Conservation (phyloP, 1,284 basidiomycete species). For the Rhodotorula sp. region DNA sequence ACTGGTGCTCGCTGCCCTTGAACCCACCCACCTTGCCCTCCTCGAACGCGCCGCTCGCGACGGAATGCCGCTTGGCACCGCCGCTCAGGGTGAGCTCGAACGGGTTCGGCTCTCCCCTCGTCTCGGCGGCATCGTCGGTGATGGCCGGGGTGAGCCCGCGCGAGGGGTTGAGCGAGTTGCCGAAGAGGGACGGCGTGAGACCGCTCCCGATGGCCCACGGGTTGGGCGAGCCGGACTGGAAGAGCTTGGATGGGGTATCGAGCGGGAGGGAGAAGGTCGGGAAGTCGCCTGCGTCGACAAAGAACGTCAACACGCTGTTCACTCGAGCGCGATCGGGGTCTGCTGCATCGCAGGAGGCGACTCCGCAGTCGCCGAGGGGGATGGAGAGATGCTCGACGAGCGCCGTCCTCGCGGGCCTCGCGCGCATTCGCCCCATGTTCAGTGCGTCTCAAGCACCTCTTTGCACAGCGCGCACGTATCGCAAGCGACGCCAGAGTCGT, state of each 20-base stretch:
- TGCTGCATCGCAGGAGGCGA: background rate
- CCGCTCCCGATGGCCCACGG: slow-evolving; percentile 10
- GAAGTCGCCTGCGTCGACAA: slow-evolving; percentile 1
- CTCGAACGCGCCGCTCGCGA: background rate
- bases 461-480: too few relatives aligned
- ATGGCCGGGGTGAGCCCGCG: slow-evolving; percentile 25
- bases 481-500: too few relatives aligned
- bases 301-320: background rate
- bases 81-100: slow-evolving; percentile 28
- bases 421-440: background rate
- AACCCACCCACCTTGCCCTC: background rate
- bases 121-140: background rate
- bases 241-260: slow-evolving; percentile 25
- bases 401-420: background rate
- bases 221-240: slow-evolving; percentile 8
- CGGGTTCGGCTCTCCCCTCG: slow-evolving; percentile 21
- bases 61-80: slow-evolving; percentile 6
- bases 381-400: background rate
- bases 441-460: too few relatives aligned
- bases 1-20: background rate
- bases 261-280: slow-evolving; percentile 19
- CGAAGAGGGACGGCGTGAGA: slow-evolving; percentile 30
- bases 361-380: background rate
- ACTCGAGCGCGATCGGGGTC: background rate
- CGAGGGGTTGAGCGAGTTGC: slow-evolving; percentile 8